These are phyloP conservation scores for Saturnispora gosingensis DNA, from an alignment of 805 yeast genomes.

Conservation along the genomic window DNA sequence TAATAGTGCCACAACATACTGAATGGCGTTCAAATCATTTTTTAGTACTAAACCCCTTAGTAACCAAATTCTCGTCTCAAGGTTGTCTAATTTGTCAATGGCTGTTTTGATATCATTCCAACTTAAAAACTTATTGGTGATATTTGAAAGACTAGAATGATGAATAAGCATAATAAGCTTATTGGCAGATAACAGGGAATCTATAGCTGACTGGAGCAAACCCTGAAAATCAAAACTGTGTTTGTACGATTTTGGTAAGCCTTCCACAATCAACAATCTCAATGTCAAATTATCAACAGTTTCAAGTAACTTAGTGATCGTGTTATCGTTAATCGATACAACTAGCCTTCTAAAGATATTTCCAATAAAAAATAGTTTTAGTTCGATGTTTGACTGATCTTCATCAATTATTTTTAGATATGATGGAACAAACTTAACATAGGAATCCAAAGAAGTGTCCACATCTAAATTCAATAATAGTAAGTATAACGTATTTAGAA, in stretches of 20 bases:
- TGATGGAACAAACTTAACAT: slow-evolving; percentile 1
- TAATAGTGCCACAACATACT: slow-evolving; percentile 4
- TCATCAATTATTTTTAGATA: not conserved
- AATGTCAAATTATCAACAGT: not conserved
- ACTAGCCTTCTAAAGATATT: slow-evolving; percentile 3
- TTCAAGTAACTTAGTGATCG: not conserved
- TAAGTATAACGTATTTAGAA: slow-evolving; percentile 1
- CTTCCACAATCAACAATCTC: not conserved
- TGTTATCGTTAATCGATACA: not conserved
- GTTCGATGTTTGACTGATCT: not conserved
- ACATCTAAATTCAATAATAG: not conserved
- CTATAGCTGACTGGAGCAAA: not conserved
- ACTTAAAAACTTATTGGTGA: slow-evolving; percentile 11
- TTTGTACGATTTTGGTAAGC: not conserved
- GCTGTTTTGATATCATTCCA: slow-evolving; percentile 1
- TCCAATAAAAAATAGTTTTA: slow-evolving; percentile 1
- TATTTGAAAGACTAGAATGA: slow-evolving; percentile 6
- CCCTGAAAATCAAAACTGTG: not conserved
- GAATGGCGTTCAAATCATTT: slow-evolving; percentile 8
- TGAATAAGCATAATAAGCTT: slow-evolving; percentile 2
- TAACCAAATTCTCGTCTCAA: slow-evolving; percentile 10
- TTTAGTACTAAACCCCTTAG: slow-evolving; percentile 12
- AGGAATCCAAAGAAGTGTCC: slow-evolving; percentile 2
- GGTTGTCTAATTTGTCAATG: not conserved
- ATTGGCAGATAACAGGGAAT: not conserved